A percentile compares a stretch with the other conserved stretches of the same genome.
Conservation (phyloP, 2,329 filamentous ascomycete species). For the Colletotrichum chrysophilum region DNA sequence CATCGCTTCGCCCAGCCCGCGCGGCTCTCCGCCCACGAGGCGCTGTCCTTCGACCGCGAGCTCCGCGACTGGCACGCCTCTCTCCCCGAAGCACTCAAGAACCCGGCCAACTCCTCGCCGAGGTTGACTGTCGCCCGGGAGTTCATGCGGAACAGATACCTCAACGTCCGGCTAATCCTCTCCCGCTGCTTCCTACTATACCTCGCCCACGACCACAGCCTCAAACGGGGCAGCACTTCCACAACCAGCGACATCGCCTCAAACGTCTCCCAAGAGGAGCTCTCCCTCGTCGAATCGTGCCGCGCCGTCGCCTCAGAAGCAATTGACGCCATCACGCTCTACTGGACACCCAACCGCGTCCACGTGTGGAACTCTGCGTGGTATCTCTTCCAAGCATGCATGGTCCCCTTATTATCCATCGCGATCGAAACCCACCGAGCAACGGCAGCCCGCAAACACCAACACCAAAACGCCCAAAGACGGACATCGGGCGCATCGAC, state of each 20-base stretch:
- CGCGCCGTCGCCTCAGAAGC: slow-evolving; percentile 31
- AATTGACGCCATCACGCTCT: slow-evolving; percentile 33
- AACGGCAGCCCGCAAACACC: not conserved
- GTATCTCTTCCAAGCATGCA: slow-evolving; percentile 38
- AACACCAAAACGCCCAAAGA: not conserved
- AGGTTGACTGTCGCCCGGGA: slow-evolving; percentile 30
- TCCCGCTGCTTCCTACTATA: slow-evolving; percentile 26
- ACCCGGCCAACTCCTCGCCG: slow-evolving; percentile 26
- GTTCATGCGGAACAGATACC: slow-evolving; percentile 33
- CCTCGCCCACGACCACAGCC: slow-evolving; percentile 25
- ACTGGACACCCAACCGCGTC: slow-evolving; percentile 35
- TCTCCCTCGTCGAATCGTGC: slow-evolving; percentile 26
- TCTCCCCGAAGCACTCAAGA: slow-evolving; percentile 26
- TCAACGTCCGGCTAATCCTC: slow-evolving; percentile 32
- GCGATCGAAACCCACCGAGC: slow-evolving; percentile 25
- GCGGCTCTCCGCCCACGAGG: slow-evolving; percentile 28
- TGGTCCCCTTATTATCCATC: slow-evolving; percentile 32
- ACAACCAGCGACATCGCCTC: not conserved
- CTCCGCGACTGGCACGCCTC: slow-evolving; percentile 29
- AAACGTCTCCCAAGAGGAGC: slow-evolving; percentile 22
- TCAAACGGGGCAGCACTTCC: not conserved
- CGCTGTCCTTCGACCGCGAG: slow-evolving; percentile 30
- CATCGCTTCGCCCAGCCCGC: slow-evolving; percentile 32
- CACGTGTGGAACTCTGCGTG: slow-evolving; percentile 36
- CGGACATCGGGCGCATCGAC: not conserved